phyloP scores from a whole-genome alignment of 345 rosid genomes.

The Citrus maxima region DNA sequence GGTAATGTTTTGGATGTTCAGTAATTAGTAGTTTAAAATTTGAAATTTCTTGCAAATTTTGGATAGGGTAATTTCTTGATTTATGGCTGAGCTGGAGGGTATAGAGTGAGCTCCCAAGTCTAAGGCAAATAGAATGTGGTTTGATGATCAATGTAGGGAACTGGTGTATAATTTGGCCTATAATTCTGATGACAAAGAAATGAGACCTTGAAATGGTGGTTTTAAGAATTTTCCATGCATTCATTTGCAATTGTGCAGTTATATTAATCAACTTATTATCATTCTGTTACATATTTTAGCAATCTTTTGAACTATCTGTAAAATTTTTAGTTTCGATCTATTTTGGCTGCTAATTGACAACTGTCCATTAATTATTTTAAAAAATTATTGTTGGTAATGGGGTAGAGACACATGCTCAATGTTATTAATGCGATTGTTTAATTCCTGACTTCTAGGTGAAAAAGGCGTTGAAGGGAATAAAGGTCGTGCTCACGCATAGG shows the following conservation, averaged over 20 bases:
- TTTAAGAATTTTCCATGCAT: neutral
- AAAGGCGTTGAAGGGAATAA: constrained; percentile 51
- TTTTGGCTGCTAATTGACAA: neutral
- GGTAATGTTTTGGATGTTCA: neutral
- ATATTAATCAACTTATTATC: neutral
- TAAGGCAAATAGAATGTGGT: neutral
- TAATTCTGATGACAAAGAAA: neutral
- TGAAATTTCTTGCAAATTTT: neutral
- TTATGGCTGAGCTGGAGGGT: neutral
- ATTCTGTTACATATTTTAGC: neutral
- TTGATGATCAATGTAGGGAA: neutral
- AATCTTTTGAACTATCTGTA: neutral
- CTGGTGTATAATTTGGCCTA: neutral
- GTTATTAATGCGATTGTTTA: neutral
- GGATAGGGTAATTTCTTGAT: neutral
- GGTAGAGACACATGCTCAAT: neutral
- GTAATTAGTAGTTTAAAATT: neutral
- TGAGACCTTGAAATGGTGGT: neutral
- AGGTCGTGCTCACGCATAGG: constrained; percentile 32
- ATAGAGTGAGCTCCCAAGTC: neutral
- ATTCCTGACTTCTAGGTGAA: constrained; percentile 35
- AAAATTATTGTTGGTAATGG: neutral
- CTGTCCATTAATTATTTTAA: neutral
- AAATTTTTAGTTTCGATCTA: neutral
- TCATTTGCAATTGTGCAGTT: neutral